Evolutionary conservation across 208 protist species (phyloP), one percentile per base, ranked within the genome.

Genomic region (Plasmodiophora brassicae): DNA sequence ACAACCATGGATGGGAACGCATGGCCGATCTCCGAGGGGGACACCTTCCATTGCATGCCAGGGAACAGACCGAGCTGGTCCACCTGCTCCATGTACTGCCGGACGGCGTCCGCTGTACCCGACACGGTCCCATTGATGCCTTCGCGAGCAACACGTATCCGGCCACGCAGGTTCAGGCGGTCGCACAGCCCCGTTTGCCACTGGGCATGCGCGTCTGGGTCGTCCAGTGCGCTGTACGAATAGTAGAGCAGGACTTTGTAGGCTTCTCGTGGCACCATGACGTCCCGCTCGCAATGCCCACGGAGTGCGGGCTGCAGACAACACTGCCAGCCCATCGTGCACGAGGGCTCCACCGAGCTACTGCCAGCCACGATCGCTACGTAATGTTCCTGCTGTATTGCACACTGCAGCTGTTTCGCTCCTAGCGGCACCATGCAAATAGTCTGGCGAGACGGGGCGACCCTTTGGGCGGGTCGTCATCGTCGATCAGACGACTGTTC

Each of bases 181-280:
- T 5, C n/a, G n/a, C 65, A 78, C 10, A 78, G 14, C 5, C 41
- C 5, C n/a, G 32, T n/a, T 36, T 78, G 65, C 65, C 65, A 78
- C 10, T 5, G 5, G 65, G 10, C 32, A 78, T 78, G 65, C 5
- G 10, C 14, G 5, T 5, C 65, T 32, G 65, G 14, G n/a, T 78
- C 65, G 32, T 5, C 14, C n/a, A 78, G 10, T 78, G 65, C 5
- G 41, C 5, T 14, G 41, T 78, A 78, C n/a, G 65, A 78, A 78
- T 78, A 78, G 65, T 44, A 78, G 5, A 78, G n/a, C 20, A 78
- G n/a, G n/a, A 78, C 65, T n/a, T n/a, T n/a, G n/a, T n/a, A n/a
- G n/a, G n/a, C n/a, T n/a, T n/a, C n/a, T n/a, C n/a, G n/a, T n/a
- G n/a, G n/a, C n/a, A n/a, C n/a, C n/a, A n/a, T n/a, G n/a, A n/a